Evolutionary conservation across 345 rosid genomes (phyloP).

Genomic region (Gossypium herbaceum): DNA sequence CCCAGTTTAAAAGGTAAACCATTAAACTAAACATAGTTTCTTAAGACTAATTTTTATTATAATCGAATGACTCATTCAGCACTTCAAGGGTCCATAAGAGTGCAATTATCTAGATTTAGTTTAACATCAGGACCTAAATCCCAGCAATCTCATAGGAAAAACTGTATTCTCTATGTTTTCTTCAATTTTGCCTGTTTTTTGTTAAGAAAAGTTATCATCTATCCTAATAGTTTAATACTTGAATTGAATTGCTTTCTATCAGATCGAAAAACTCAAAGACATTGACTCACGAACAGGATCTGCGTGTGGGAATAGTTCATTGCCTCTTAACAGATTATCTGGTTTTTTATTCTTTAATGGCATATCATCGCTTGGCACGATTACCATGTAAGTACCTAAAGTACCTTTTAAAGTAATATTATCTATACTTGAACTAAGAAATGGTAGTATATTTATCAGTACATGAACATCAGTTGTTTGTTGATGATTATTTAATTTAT

Average conservation of each 20-base stretch:
- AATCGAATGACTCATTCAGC: slow-evolving; percentile 34
- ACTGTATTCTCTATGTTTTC: not conserved
- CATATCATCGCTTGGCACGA: slow-evolving; percentile 12
- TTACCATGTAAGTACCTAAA: not conserved
- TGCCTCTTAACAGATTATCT: slow-evolving; percentile 7
- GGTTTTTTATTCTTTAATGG: slow-evolving; percentile 5
- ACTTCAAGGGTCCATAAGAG: slow-evolving; percentile 24
- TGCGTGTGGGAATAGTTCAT: slow-evolving; percentile 16
- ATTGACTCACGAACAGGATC: not conserved
- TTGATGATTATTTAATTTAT: not conserved
- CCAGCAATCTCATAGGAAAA: slow-evolving; percentile 9
- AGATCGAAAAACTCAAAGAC: not conserved
- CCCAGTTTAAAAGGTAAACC: slow-evolving; percentile 34
- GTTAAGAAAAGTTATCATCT: not conserved
- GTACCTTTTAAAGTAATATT: not conserved
- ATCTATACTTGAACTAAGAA: not conserved
- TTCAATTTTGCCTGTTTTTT: not conserved
- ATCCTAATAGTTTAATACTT: not conserved
- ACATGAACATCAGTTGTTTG: not conserved
- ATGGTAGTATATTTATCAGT: slow-evolving; percentile 14
- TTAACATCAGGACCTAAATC: slow-evolving; percentile 33
- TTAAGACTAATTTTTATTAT: slow-evolving; percentile 12
- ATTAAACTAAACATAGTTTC: slow-evolving; percentile 21
- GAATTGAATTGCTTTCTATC: not conserved
- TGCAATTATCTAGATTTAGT: slow-evolving; percentile 9